Evolutionary conservation across 352 stramenopile genomes (phyloP).

Genomic region (Peronospora tabacina): DNA sequence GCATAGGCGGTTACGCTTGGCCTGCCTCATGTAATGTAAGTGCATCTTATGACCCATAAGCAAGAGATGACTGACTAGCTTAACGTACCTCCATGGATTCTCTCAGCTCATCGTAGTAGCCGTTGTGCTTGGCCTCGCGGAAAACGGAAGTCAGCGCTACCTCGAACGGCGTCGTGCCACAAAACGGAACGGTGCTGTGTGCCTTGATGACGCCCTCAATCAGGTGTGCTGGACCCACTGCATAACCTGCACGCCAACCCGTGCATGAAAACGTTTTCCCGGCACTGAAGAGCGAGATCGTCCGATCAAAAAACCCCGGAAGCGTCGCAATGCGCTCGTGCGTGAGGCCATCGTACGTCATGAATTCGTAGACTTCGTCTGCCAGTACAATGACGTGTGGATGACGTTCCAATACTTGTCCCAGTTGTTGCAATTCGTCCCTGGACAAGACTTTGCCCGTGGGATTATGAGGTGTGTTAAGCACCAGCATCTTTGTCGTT

Average conservation of each 20-base stretch:
- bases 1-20: slow-evolving; percentile 84
- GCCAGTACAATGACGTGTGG: slow-evolving; percentile 90
- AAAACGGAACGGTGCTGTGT: slow-evolving; percentile 88
- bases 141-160: slow-evolving; percentile 88
- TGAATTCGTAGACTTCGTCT: slow-evolving; percentile 99
- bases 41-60: slow-evolving; percentile 13
- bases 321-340: slow-evolving; percentile 72
- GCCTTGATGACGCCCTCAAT: slow-evolving; percentile 62
- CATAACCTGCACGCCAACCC: slow-evolving; percentile 88
- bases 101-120: slow-evolving; percentile 71
- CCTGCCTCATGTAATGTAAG: slow-evolving; percentile 33
- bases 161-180: slow-evolving; percentile 91
- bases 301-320: slow-evolving; percentile 81
- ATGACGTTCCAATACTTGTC: slow-evolving; percentile 70
- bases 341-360: slow-evolving; percentile 79
- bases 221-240: slow-evolving; percentile 51
- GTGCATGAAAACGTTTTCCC: slow-evolving; percentile 93
- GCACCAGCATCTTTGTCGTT: slow-evolving; percentile 92
- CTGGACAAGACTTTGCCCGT: slow-evolving; percentile 96
- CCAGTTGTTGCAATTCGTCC: slow-evolving; percentile 91
- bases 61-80: slow-evolving; percentile 3
- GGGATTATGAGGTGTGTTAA: slow-evolving; percentile 99
- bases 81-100: slow-evolving; percentile 43
- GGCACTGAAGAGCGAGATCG: slow-evolving; percentile 89
- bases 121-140: slow-evolving; percentile 79